Evolutionary conservation across 2,329 filamentous ascomycete species (phyloP).

Genomic region (Balansia obtecta): DNA sequence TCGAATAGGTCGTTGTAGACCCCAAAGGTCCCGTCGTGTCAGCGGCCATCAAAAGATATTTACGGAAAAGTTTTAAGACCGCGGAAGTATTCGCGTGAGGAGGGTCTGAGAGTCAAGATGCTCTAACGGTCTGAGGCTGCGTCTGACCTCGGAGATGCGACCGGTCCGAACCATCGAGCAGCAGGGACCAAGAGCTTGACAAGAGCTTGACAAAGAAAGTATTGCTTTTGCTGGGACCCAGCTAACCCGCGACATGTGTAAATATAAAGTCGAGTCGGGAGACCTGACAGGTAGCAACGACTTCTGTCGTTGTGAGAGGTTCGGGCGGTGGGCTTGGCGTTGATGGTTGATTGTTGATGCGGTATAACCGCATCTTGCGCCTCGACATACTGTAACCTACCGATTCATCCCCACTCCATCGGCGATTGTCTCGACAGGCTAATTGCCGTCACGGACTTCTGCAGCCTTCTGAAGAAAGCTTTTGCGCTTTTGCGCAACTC

Average conservation of each 20-base stretch:
- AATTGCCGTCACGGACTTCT: not conserved
- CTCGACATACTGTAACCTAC: not conserved
- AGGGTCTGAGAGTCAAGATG: not conserved
- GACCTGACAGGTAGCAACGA: not conserved
- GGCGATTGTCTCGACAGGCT: not conserved
- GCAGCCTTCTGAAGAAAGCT: no score
- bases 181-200: not conserved
- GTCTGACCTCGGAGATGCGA: not conserved
- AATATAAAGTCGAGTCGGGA: not conserved
- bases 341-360: not conserved
- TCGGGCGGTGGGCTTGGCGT: not conserved
- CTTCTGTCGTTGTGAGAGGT: not conserved
- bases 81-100: not conserved
- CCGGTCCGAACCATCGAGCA: slow-evolving; percentile 2
- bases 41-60: not conserved
- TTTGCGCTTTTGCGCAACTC: no score
- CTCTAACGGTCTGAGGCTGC: not conserved
- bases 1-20: not conserved
- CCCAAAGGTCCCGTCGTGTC: not conserved
- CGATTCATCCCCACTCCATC: not conserved
- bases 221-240: not conserved
- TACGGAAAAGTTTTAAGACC: no score
- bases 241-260: not conserved
- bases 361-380: not conserved
- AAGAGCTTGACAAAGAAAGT: not conserved